phyloP scores from a whole-genome alignment of 345 rosid genomes.

The Syzygium oleosum region DNA sequence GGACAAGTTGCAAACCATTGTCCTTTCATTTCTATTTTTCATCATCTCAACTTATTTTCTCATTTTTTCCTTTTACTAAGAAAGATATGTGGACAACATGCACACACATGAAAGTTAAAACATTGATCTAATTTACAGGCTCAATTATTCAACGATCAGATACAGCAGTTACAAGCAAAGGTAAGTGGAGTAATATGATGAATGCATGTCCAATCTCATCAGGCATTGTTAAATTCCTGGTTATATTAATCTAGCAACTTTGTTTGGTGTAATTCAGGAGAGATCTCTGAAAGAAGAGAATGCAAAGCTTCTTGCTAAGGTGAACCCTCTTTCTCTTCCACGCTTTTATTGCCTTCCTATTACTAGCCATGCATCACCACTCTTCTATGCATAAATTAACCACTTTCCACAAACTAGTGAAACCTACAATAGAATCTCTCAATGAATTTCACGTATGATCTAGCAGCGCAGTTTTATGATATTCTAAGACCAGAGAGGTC shows the following conservation, averaged over 20 bases:
- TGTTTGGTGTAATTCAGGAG: constrained; percentile 26
- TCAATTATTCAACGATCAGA: constrained; percentile 28
- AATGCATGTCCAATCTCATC: not conserved
- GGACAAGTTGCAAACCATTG: not conserved
- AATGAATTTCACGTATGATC: not conserved
- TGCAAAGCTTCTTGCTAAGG: constrained; percentile 27
- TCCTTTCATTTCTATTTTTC: not conserved
- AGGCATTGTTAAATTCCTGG: not conserved
- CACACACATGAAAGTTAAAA: not conserved
- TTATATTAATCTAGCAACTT: not conserved
- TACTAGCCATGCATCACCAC: not conserved
- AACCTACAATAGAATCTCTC: not conserved
- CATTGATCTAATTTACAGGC: constrained; percentile 13
- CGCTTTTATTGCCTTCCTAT: not conserved
- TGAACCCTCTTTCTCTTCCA: constrained; percentile 3
- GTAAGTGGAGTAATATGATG: constrained; percentile 2
- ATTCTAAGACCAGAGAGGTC: not conserved
- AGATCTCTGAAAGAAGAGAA: constrained; percentile 32
- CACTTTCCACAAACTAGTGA: not conserved
- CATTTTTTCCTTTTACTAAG: not conserved
- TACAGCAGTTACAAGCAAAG: constrained; percentile 33
- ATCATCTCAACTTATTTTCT: not conserved
- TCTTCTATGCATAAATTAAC: not conserved
- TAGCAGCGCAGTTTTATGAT: not conserved
- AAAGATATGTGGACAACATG: not conserved